These are phyloP conservation scores for Claviceps pusilla DNA, from an alignment of 2,329 filamentous ascomycete genomes.

Conservation along the genomic window DNA sequence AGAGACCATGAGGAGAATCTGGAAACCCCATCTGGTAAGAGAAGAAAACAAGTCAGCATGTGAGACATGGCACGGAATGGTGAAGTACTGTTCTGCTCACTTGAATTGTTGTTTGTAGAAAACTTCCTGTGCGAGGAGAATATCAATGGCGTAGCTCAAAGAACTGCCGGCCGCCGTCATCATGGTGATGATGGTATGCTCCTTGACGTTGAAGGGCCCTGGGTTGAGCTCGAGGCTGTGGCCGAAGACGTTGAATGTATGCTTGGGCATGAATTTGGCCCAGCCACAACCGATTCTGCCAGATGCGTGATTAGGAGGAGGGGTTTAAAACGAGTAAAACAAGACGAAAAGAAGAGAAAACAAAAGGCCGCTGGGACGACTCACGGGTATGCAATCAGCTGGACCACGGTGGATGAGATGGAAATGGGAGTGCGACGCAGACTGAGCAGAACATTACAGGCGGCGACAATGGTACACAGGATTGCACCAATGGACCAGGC, in stretches of 20 bases:
- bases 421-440: constrained; percentile 34
- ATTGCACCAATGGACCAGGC: constrained; percentile 44
- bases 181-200: constrained; percentile 34
- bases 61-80: background rate
- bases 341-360: too few species aligned
- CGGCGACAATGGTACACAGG: constrained; percentile 42
- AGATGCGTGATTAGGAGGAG: background rate
- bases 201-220: constrained; percentile 30
- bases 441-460: constrained; percentile 38
- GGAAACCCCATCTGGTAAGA: constrained; percentile 29
- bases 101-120: constrained; percentile 38
- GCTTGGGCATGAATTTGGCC: constrained; percentile 18
- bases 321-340: background rate
- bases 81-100: background rate
- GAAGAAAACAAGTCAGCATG: constrained; percentile 11
- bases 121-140: constrained; percentile 26
- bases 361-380: background rate
- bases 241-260: constrained; percentile 18
- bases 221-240: constrained; percentile 22
- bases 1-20: constrained; percentile 43
- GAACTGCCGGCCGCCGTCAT: constrained; percentile 24
- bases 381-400: constrained; percentile 37
- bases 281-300: constrained; percentile 17
- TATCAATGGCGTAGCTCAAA: constrained; percentile 25
- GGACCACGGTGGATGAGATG: constrained; percentile 39